Evolutionary conservation across 371 early-diverging fungal genomes (phyloP), one percentile per base, ranked within the genome.

Genomic region (Conidiobolus incongruus): DNA sequence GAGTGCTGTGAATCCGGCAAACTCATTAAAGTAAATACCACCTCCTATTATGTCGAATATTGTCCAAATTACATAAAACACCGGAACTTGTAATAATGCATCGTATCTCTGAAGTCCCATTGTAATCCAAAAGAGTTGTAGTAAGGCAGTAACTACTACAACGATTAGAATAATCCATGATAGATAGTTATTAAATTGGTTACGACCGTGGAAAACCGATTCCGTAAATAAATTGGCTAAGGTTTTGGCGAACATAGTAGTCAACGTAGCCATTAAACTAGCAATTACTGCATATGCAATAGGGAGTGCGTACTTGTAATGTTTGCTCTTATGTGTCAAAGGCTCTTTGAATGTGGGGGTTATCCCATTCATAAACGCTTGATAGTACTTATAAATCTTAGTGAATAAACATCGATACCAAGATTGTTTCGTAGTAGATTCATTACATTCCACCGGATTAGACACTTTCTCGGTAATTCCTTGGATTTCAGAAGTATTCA

Each of bases 11-110:
- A 77, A 82, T 11, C 62, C 58, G 4, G 60, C 55, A 57, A 87
- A 87, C 51, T 87, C 85, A 47, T 68, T 63, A 57, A 79, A 87
- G 54, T 85, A 87, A 28, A 41, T 22, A 41, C 86, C 86, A 13
- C 85, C 89, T 15, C 78, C 81, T 8, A 75, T 50, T 24, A 82
- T 71, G 44, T 69, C 71, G 40, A 72, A 49, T 35, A 78, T 47
- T 2, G 68, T 82, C 84, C 85, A 85, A 29, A 79, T 69, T 20
- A 79, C 73, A 49, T 80, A 85, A 53, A 81, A 88, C 23, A 82
- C 71, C 0, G 89, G 89, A 24, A 88, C 73, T 40, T 81, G 84
- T 4, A 86, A 59, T 42, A 88, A 48, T 0, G 86, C 86, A 50
- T 88, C 89, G 54, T 83, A 88, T 34, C 79, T 64, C 42, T 69